Percentiles rank a stretch among this genome's conserved stretches.
Conservation (phyloP, 805 yeast species). For the Sungouiozyma ichnusensis region DNA sequence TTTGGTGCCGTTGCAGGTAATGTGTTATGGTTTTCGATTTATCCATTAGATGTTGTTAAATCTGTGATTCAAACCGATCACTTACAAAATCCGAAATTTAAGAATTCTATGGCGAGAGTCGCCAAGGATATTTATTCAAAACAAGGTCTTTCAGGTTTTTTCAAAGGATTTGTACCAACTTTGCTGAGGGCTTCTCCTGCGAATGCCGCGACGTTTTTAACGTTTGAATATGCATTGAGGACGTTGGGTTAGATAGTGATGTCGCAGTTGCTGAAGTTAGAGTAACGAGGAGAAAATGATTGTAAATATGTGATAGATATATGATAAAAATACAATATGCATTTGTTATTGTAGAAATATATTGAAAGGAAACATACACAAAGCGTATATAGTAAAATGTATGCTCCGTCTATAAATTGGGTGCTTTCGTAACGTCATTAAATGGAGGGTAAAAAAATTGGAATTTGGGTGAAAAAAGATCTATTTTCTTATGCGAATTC, state of each 20-base stretch:
- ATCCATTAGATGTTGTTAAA: constrained; percentile 87
- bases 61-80: constrained; percentile 76
- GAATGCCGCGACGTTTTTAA: constrained; percentile 92
- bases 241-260: constrained; percentile 34
- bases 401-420: background rate
- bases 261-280: too few species aligned
- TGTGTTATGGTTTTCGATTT: constrained; percentile 70
- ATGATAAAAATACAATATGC: too few species aligned
- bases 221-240: constrained; percentile 86
- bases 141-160: constrained; percentile 69
- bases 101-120: constrained; percentile 49
- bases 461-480: background rate
- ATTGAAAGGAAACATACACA: too few species aligned
- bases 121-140: constrained; percentile 39
- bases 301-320: too few species aligned
- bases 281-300: too few species aligned
- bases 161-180: constrained; percentile 87
- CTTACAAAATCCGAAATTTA: constrained; percentile 49
- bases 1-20: constrained; percentile 92
- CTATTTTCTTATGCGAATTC: constrained; percentile 14
- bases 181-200: constrained; percentile 96
- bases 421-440: background rate
- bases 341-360: too few species aligned
- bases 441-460: background rate
- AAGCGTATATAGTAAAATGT: too few species aligned